Evolutionary conservation across 495 filamentous ascomycete genomes (phyloP), one percentile per base, ranked within the genome.

Genomic region (Daldinia vernicosa): DNA sequence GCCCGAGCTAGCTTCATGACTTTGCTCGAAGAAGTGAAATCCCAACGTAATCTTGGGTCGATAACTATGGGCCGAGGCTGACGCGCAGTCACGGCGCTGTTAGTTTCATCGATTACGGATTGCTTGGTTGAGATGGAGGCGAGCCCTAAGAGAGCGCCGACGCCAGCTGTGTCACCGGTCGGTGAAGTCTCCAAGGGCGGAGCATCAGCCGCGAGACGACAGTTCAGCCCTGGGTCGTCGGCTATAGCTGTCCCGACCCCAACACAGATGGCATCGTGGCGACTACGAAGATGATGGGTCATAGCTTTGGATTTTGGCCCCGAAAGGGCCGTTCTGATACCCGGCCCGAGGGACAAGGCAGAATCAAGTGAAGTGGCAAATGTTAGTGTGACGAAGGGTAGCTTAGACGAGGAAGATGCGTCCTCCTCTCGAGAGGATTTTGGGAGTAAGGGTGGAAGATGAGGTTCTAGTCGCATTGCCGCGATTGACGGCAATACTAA

Each of bases 281-380:
- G 85, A 6, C 88, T 88, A 61, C 94, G 91, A 17, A 98, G 85
- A 77, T 90, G 93, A 77, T 98, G 94, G 0, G 94, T 97, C 90
- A 98, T 93, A 57, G 91, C 84, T 77, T 97, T 97, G 14, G 93
- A 89, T 70, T 89, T 83, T 1, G 89, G 87, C 27, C 94, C 93
- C 6, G 94, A 97, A 5, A 97, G 86, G 0, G 85, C 80, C 1
- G 94, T 97, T 69, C 89, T 91, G 66, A 86, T 84, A 15, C 93
- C 93, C 0, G 92, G 91, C 0, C 87, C 82, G 14, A 95, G 84
- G 9, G 93, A 87, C 59, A 98, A 82, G 47, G 87, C 86, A 9
- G 90, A 90, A 78, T 98, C 94, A 76, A 98, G 89, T 5, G 94
- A 97, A n/a, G 88, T 88, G 27, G 95, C 94, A 77, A 92, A 98